Conservation (phyloP, 2,329 filamentous ascomycete species). For the Cercospora sesami region DNA sequence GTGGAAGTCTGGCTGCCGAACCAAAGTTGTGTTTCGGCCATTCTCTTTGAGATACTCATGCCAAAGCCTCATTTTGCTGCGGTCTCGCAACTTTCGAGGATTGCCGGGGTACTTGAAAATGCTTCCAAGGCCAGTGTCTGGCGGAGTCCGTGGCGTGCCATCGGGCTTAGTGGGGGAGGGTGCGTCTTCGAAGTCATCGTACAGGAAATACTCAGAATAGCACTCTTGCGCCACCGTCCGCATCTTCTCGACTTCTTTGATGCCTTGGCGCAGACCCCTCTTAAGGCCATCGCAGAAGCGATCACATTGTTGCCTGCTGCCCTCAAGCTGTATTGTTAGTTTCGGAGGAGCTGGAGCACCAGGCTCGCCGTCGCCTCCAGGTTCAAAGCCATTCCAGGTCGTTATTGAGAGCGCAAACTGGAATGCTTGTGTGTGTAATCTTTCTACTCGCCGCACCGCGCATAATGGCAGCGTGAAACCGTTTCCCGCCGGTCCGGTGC, state of each 20-base stretch:
- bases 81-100: slow-evolving; percentile 85
- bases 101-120: slow-evolving; percentile 94
- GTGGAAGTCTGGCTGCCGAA: slow-evolving; percentile 95
- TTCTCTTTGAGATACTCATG: slow-evolving; percentile 92
- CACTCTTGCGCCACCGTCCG: slow-evolving; percentile 78
- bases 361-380: slow-evolving; percentile 50
- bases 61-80: slow-evolving; percentile 97
- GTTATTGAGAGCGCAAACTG: slow-evolving; percentile 91
- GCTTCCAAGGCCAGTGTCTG: slow-evolving; percentile 92
- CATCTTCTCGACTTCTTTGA: slow-evolving; percentile 83
- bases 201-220: slow-evolving; percentile 77
- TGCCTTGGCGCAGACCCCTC: slow-evolving; percentile 79
- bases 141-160: slow-evolving; percentile 50
- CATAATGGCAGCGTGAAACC: slow-evolving; percentile 93
- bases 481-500: slow-evolving; percentile 88
- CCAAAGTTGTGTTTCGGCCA: slow-evolving; percentile 84
- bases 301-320: slow-evolving; percentile 85
- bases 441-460: slow-evolving; percentile 86
- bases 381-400: slow-evolving; percentile 77
- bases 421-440: slow-evolving; percentile 88
- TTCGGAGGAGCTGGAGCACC: slow-evolving; percentile 70
- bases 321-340: slow-evolving; percentile 87
- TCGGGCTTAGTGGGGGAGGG: slow-evolving; percentile 54
- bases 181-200: slow-evolving; percentile 33
- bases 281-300: slow-evolving; percentile 95